Percentiles rank a stretch among this genome's conserved stretches.
Conservation (phyloP, 148 eudicot genomes). For the Silene latifolia region DNA sequence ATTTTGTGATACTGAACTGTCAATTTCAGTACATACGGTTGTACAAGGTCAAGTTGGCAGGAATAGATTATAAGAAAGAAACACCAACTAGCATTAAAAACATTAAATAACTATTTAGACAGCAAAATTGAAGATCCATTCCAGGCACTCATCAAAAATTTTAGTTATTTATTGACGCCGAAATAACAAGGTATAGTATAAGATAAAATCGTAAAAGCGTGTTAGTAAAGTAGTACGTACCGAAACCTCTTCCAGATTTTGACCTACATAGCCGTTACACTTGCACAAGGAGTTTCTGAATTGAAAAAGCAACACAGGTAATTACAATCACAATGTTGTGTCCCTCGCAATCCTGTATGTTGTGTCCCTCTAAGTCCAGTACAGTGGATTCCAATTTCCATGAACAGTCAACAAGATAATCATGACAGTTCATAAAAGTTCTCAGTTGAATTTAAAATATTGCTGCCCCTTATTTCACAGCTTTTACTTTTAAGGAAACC, state of each 20-base stretch:
- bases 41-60: neutral
- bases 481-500: neutral
- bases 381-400: too few relatives aligned
- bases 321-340: too few relatives aligned
- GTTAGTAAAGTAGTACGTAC: slow-evolving; percentile 36
- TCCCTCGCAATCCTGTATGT: too few relatives aligned
- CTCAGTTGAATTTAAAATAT: neutral
- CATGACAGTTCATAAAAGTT: too few relatives aligned
- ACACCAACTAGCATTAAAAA: neutral
- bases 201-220: neutral
- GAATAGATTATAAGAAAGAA: neutral
- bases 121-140: neutral
- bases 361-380: too few relatives aligned
- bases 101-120: too few relatives aligned
- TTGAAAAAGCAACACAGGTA: too few relatives aligned
- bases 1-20: too few relatives aligned
- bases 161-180: neutral
- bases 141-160: neutral
- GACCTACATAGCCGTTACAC: slow-evolving; percentile 97
- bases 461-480: neutral
- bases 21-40: neutral
- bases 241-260: slow-evolving; percentile 93
- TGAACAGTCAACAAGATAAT: too few relatives aligned
- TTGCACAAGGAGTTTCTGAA: too few relatives aligned
- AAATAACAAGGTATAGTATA: neutral